These are phyloP conservation scores for Penicillium sp. DNA, from an alignment of 2,329 filamentous ascomycete genomes.

Conservation along the genomic window DNA sequence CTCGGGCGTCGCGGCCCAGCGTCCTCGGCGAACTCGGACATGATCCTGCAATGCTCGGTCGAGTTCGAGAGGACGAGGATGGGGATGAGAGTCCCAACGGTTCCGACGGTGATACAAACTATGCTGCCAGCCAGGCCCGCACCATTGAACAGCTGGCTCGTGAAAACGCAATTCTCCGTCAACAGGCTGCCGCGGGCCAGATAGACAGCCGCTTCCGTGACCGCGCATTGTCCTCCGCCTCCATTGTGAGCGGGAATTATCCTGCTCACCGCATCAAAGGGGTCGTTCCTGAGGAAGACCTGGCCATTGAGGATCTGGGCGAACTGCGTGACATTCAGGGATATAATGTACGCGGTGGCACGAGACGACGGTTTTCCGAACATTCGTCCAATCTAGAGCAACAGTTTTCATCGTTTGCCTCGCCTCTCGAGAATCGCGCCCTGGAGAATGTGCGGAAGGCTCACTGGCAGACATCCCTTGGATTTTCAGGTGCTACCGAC, in stretches of 20 bases:
- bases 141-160: conserved; percentile 52
- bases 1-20: conserved; percentile 70
- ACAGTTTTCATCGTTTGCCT: conserved; percentile 42
- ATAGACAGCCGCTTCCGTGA: conserved; percentile 45
- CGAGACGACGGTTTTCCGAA: conserved; percentile 50
- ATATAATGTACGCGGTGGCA: conserved; percentile 45
- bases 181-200: conserved; percentile 48
- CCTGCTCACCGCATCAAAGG: conserved; percentile 47
- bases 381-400: conserved; percentile 48
- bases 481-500: conserved; percentile 51
- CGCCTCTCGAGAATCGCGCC: conserved; percentile 47
- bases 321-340: conserved; percentile 46
- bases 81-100: conserved; percentile 46
- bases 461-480: conserved; percentile 56
- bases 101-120: conserved; percentile 44
- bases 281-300: conserved; percentile 50
- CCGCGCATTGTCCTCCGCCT: conserved; percentile 47
- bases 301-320: conserved; percentile 50
- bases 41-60: conserved; percentile 51
- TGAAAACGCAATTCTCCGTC: conserved; percentile 53
- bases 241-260: conserved; percentile 37
- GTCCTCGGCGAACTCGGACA: conserved; percentile 52
- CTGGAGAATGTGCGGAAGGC: conserved; percentile 52
- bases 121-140: conserved; percentile 47
- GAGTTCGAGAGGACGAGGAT: conserved; percentile 54